Conservation (phyloP, 1,284 basidiomycete genomes). For the Puccinia horiana region DNA sequence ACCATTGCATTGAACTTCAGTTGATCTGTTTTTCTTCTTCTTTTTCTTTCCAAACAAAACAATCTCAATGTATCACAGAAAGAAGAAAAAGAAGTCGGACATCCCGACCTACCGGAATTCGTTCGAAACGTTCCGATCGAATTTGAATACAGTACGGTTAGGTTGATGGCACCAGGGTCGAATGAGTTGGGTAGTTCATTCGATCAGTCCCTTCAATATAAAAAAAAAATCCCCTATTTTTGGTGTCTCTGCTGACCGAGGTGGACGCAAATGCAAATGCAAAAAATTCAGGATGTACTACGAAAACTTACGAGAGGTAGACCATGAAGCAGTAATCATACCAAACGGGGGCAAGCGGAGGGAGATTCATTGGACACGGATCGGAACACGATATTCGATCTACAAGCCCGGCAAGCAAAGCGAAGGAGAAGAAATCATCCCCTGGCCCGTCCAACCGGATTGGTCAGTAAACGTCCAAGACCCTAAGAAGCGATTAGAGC, state of each 20-base stretch:
- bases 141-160: constrained; percentile 48
- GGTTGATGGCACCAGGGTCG: constrained; percentile 46
- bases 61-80: constrained; percentile 11
- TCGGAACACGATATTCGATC: constrained; percentile 41
- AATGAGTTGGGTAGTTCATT: constrained; percentile 32
- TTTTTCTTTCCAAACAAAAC: background rate
- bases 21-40: background rate
- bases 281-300: constrained; percentile 48
- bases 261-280: background rate
- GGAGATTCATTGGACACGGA: constrained; percentile 46
- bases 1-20: background rate
- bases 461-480: constrained; percentile 40
- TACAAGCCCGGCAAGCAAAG: constrained; percentile 15
- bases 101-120: constrained; percentile 37
- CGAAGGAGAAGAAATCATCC: constrained; percentile 42
- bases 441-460: constrained; percentile 30
- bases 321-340: constrained; percentile 42
- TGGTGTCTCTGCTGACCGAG: background rate
- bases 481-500: constrained; percentile 20
- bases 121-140: constrained; percentile 30
- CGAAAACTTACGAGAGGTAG: constrained; percentile 43
- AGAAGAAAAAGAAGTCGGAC: constrained; percentile 33
- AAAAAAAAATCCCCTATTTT: background rate
- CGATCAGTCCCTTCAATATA: background rate
- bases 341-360: constrained; percentile 29